Conservation (phyloP, 345 rosid species). For the Citrus mangshanensis region DNA sequence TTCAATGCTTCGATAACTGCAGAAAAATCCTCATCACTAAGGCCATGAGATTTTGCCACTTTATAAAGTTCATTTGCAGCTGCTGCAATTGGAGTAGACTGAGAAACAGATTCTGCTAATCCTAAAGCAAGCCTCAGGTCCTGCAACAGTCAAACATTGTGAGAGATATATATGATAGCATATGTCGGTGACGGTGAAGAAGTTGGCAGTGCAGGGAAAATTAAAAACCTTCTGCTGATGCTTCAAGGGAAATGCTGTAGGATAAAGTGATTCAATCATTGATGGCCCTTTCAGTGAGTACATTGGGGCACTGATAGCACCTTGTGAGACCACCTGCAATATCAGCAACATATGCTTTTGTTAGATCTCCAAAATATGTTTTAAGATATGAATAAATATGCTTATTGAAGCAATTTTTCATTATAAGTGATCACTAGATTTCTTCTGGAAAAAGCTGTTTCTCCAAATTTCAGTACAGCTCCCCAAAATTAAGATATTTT, state of each 20-base stretch:
- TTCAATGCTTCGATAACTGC: constrained; percentile 87
- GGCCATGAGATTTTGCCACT: constrained; percentile 79
- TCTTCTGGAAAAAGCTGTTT: not conserved
- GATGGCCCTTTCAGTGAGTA: constrained; percentile 84
- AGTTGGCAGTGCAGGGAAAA: not conserved
- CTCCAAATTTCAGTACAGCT: not conserved
- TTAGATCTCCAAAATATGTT: not conserved
- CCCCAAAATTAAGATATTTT: not conserved
- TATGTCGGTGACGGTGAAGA: not conserved
- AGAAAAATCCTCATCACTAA: constrained; percentile 83
- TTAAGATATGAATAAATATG: not conserved
- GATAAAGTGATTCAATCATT: constrained; percentile 72
- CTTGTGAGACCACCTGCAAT: constrained; percentile 75
- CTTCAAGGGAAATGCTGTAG: constrained; percentile 86
- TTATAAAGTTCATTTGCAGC: constrained; percentile 87
- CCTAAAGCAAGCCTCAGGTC: constrained; percentile 87
- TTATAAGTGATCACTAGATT: not conserved
- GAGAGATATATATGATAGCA: not conserved
- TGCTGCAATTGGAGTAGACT: constrained; percentile 84
- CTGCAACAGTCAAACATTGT: constrained; percentile 32
- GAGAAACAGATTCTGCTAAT: constrained; percentile 88
- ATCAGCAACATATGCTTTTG: not conserved
- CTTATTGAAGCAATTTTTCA: not conserved
- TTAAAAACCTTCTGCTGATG: constrained; percentile 90
- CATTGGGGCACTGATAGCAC: constrained; percentile 95